These are phyloP conservation scores for Epichloe scottii DNA, from an alignment of 2,329 filamentous ascomycete species.

Conservation along the genomic window DNA sequence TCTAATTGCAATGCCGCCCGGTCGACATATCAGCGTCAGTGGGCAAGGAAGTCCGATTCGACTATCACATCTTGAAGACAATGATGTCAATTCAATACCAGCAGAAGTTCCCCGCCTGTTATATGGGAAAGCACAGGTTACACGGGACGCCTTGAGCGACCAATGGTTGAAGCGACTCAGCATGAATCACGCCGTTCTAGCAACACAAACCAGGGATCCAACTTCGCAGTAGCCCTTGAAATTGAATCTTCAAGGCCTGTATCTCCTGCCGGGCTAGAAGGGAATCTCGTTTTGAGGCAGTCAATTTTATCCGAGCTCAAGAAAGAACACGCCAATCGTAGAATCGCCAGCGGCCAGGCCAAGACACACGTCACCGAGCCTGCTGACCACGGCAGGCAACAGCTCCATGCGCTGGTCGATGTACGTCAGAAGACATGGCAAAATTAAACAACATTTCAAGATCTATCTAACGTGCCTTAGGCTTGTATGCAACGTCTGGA, in stretches of 20 bases:
- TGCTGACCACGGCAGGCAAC: background rate
- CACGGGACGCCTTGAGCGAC: background rate
- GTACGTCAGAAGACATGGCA: background rate
- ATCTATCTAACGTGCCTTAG: background rate
- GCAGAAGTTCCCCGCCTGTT: background rate
- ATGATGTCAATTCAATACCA: background rate
- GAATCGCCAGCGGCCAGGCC: background rate
- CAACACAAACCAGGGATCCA: background rate
- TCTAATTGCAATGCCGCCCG: background rate
- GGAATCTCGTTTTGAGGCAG: background rate
- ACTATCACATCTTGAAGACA: background rate
- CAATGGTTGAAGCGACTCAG: background rate
- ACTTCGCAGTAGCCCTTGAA: background rate
- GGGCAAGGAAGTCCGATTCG: conserved; percentile 4
- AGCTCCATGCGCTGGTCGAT: conserved; percentile 4
- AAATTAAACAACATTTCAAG: background rate
- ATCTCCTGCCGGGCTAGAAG: background rate
- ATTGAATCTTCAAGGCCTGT: background rate
- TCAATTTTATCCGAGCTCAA: conserved; percentile 2
- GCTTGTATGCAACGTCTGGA: conserved; percentile 2
- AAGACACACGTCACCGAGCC: background rate
- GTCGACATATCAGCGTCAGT: conserved; percentile 2
- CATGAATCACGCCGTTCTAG: background rate
- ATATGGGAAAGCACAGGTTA: background rate
- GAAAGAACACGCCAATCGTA: background rate